These are phyloP conservation scores for Plasmodium cynomolgi DNA, from an alignment of 169 alveolate species.

Conservation along the genomic window DNA sequence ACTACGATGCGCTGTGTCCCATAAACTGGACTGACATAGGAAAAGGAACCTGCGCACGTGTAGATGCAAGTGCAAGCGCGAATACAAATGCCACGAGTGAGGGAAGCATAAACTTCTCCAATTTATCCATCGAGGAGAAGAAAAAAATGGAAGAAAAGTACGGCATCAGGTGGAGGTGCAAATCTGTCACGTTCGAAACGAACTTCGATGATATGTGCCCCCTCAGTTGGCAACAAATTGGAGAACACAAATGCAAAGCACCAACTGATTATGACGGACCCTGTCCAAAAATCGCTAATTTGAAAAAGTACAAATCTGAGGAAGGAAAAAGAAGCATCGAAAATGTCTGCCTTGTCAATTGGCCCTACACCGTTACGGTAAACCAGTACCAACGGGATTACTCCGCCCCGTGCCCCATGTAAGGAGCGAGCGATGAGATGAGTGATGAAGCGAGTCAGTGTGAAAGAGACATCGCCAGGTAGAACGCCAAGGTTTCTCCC, in stretches of 20 bases:
- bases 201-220: constrained; percentile 47
- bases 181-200: constrained; percentile 34
- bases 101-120: constrained; percentile 16
- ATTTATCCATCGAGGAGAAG: constrained; percentile 2
- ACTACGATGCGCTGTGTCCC: constrained; percentile 49
- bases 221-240: constrained; percentile 19
- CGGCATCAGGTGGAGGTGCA: constrained; percentile 74
- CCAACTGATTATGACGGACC: constrained; percentile 66
- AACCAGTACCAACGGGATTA: constrained; percentile 45
- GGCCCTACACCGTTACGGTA: constrained; percentile 38
- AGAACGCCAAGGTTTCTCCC: background rate
- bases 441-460: background rate
- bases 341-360: constrained; percentile 57
- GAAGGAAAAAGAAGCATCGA: constrained; percentile 38
- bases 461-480: background rate
- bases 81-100: constrained; percentile 5
- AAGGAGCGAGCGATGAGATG: background rate
- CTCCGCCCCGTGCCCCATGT: constrained; percentile 54
- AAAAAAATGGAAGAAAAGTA: constrained; percentile 13
- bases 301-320: constrained; percentile 43
- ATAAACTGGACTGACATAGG: constrained; percentile 41
- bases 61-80: background rate
- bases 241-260: constrained; percentile 33
- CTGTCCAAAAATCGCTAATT: constrained; percentile 38
- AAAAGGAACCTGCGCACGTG: constrained; percentile 27